phyloP scores from a whole-genome alignment of 108 stramenopile species.

The Skeletonema potamos region DNA sequence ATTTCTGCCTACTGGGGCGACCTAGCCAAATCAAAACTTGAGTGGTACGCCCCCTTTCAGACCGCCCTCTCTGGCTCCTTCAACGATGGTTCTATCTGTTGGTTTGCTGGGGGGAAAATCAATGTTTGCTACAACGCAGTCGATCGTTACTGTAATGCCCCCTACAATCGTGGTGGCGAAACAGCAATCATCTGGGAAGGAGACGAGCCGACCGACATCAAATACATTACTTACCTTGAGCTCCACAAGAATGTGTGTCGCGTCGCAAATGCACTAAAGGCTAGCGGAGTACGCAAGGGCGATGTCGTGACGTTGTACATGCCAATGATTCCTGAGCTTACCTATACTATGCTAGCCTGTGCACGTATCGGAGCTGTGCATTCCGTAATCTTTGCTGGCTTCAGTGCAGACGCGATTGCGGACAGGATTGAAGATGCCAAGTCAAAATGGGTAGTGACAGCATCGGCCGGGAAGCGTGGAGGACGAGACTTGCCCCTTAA shows the following conservation, averaged over 20 bases:
- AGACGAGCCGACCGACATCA: conserved; percentile 65
- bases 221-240: conserved; percentile 67
- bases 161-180: conserved; percentile 59
- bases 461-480: conserved; percentile 60
- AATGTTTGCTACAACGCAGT: conserved; percentile 89
- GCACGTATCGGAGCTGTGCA: conserved; percentile 96
- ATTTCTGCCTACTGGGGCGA: conserved; percentile 65
- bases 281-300: conserved; percentile 80
- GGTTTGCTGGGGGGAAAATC: conserved; percentile 83
- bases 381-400: conserved; percentile 95
- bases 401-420: conserved; percentile 74
- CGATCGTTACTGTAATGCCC: conserved; percentile 69
- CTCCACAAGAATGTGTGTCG: conserved; percentile 72
- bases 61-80: conserved; percentile 53
- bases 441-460: conserved; percentile 72
- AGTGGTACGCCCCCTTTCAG: conserved; percentile 72
- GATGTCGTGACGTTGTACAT: conserved; percentile 97
- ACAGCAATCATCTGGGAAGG: conserved; percentile 84
- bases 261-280: conserved; percentile 91
- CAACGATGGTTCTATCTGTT: conserved; percentile 62
- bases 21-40: conserved; percentile 58
- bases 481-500: conserved; percentile 62
- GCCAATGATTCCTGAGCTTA: conserved; percentile 98
- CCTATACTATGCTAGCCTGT: conserved; percentile 98
- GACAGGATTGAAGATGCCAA: conserved; percentile 78